These are phyloP conservation scores for Exserohilum turcica DNA, from an alignment of 2,329 filamentous ascomycete genomes.

Conservation along the genomic window DNA sequence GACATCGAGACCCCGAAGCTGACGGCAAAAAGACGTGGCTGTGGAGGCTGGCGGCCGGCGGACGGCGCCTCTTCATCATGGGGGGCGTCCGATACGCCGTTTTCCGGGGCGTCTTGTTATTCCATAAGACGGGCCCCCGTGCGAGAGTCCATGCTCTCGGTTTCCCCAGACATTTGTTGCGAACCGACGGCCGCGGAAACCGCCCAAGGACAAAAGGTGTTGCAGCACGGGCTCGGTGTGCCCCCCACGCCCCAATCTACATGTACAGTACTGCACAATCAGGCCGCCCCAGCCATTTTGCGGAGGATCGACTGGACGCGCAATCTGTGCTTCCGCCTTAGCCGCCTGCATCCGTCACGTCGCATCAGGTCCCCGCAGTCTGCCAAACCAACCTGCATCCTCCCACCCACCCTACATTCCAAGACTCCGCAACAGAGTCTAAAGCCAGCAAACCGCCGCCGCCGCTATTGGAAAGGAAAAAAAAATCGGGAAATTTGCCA, in stretches of 20 bases:
- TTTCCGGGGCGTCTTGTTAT: conserved; percentile 2
- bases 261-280: not conserved
- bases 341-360: conserved; percentile 1
- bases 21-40: conserved; percentile 13
- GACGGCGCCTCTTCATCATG: conserved; percentile 9
- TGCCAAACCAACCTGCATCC: not conserved
- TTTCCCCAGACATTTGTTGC: not conserved
- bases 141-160: not conserved
- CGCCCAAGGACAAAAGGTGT: not conserved
- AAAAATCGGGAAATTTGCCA: conserved; percentile 1
- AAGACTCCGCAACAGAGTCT: not conserved
- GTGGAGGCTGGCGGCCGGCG: conserved; percentile 26
- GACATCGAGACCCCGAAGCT: not conserved
- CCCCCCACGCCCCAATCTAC: too few species aligned
- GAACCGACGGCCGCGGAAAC: not conserved
- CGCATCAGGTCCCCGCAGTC: conserved; percentile 1
- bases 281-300: not conserved
- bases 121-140: not conserved
- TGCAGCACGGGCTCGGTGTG: not conserved
- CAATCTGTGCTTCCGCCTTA: not conserved
- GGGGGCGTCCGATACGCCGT: conserved; percentile 4
- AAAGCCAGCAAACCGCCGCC: not conserved
- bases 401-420: not conserved
- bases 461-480: not conserved
- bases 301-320: not conserved